A percentile compares a stretch with the other conserved stretches of the same genome.
Conservation (phyloP, 1,139 yeast species). For the Yamadazyma oceani region DNA sequence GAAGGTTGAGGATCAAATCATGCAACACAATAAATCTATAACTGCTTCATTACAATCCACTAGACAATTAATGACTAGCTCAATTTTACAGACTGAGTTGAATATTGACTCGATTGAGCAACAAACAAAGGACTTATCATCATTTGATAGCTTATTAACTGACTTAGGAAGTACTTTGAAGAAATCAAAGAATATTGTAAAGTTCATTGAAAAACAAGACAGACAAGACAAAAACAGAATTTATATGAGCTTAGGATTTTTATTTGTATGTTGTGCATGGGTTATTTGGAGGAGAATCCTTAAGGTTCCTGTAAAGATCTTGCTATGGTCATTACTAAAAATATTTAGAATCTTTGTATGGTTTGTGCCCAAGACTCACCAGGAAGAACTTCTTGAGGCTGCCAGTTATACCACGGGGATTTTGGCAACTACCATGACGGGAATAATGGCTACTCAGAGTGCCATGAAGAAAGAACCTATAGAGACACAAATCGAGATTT, state of each 20-base stretch:
- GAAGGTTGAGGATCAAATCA: constrained; percentile 34
- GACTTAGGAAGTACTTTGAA: constrained; percentile 55
- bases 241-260: constrained; percentile 57
- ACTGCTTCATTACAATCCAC: constrained; percentile 54
- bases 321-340: constrained; percentile 60
- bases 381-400: neutral
- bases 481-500: too few species aligned
- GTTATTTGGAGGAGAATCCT: constrained; percentile 65
- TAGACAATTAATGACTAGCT: constrained; percentile 52
- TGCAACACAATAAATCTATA: constrained; percentile 52
- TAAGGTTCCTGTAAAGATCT: constrained; percentile 52
- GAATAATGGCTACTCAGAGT: neutral
- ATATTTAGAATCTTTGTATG: constrained; percentile 41
- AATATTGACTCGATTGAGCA: constrained; percentile 61
- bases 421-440: too few species aligned
- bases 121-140: constrained; percentile 54
- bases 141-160: constrained; percentile 53
- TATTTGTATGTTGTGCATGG: constrained; percentile 58
- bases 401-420: neutral
- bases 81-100: constrained; percentile 60
- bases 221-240: constrained; percentile 60
- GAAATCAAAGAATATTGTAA: constrained; percentile 57
- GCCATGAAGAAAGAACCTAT: constrained; percentile 13
- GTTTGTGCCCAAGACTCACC: constrained; percentile 15
- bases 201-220: constrained; percentile 68